phyloP scores from a whole-genome alignment of 2,329 filamentous ascomycete species.

The Colletotrichum eremochloae region DNA sequence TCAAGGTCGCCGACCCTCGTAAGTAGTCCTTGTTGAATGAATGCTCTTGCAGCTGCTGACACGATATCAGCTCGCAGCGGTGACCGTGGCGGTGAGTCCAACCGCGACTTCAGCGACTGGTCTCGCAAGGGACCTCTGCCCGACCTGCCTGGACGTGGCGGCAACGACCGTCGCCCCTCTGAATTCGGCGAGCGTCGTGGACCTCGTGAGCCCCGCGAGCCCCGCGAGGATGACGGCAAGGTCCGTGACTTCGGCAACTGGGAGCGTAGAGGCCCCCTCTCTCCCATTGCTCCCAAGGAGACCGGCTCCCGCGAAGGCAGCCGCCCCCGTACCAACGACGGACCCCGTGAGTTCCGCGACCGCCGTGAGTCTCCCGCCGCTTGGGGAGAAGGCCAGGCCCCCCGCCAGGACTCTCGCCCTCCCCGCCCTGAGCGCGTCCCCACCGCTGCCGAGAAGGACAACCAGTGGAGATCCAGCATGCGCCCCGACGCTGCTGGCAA shows the following conservation, averaged over 20 bases:
- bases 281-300: conserved; percentile 73
- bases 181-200: conserved; percentile 61
- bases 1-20: conserved; percentile 98
- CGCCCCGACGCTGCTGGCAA: conserved; percentile 77
- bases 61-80: conserved; percentile 82
- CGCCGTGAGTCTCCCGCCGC: conserved; percentile 78
- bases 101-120: conserved; percentile 90
- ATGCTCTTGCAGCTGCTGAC: conserved; percentile 52
- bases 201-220: conserved; percentile 73
- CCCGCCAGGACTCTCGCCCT: conserved; percentile 78
- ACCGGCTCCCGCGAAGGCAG: conserved; percentile 67
- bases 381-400: conserved; percentile 75
- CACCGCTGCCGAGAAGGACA: conserved; percentile 92
- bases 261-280: conserved; percentile 94
- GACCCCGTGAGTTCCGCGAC: conserved; percentile 71
- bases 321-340: conserved; percentile 68
- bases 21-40: conserved; percentile 59
- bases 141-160: conserved; percentile 72
- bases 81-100: conserved; percentile 70
- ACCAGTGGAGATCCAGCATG: conserved; percentile 93
- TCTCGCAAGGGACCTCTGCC: conserved; percentile 91
- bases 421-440: conserved; percentile 75
- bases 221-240: conserved; percentile 76
- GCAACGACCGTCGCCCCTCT: conserved; percentile 58
- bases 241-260: conserved; percentile 87